These are phyloP conservation scores for Monascus purpureus DNA, from an alignment of 495 filamentous ascomycete species.

Conservation along the genomic window DNA sequence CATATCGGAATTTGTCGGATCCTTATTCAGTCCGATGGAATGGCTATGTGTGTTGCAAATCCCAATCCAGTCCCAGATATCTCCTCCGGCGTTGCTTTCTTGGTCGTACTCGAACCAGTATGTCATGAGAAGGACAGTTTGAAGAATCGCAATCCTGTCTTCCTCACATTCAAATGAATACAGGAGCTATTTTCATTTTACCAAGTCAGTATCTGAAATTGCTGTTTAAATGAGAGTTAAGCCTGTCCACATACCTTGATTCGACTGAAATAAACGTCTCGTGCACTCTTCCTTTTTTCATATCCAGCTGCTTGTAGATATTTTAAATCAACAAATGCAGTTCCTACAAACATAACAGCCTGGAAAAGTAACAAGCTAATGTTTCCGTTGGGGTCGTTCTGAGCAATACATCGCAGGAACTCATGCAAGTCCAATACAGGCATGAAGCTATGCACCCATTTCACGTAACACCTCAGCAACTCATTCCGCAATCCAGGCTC, in stretches of 20 bases:
- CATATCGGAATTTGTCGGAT: constrained; percentile 54
- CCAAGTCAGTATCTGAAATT: constrained; percentile 1
- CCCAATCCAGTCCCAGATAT: constrained; percentile 84
- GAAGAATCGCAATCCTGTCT: constrained; percentile 64
- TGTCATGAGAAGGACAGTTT: constrained; percentile 68
- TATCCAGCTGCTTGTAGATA: constrained; percentile 57
- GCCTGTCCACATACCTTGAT: constrained; percentile 42
- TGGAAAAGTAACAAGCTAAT: constrained; percentile 66
- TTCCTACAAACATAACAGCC: constrained; percentile 67
- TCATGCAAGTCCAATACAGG: constrained; percentile 62
- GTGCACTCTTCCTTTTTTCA: constrained; percentile 51
- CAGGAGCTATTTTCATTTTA: constrained; percentile 30
- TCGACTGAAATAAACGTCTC: constrained; percentile 62
- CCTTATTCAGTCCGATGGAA: constrained; percentile 66
- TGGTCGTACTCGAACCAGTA: constrained; percentile 80
- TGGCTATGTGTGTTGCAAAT: constrained; percentile 38
- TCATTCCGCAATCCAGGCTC: constrained; percentile 51
- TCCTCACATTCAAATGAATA: constrained; percentile 79
- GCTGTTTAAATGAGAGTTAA: too few species aligned
- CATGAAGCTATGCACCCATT: constrained; percentile 80
- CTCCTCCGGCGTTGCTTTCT: constrained; percentile 52
- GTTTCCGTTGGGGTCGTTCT: constrained; percentile 45
- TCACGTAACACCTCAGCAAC: constrained; percentile 56
- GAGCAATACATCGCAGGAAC: constrained; percentile 45
- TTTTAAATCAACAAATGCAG: constrained; percentile 58